phyloP scores from a whole-genome alignment of 257 asterid genomes.

The Cinchona pubescens region DNA sequence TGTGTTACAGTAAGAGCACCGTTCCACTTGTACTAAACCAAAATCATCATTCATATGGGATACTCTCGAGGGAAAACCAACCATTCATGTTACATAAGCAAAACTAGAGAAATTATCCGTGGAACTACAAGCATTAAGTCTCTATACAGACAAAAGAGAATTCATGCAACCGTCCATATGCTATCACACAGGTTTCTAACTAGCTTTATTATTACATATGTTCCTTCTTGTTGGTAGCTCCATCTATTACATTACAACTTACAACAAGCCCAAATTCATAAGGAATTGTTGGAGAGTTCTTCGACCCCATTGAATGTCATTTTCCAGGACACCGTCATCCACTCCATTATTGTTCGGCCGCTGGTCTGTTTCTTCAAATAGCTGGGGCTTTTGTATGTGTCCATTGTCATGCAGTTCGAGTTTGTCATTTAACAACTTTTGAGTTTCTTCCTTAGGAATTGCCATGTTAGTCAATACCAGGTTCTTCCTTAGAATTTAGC shows the following conservation, averaged over 20 bases:
- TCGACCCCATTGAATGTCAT: conserved; percentile 57
- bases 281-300: conserved; percentile 54
- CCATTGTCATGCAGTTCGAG: conserved; percentile 14
- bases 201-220: neutral
- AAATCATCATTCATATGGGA: neutral
- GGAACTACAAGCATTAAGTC: neutral
- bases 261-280: conserved; percentile 41
- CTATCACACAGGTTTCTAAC: neutral
- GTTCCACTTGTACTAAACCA: neutral
- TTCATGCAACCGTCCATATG: neutral
- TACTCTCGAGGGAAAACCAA: neutral
- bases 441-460: conserved; percentile 24
- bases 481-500: conserved; percentile 29
- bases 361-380: conserved; percentile 13
- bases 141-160: neutral
- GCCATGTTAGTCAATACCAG: conserved; percentile 13
- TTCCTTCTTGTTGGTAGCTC: neutral
- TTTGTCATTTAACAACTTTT: conserved; percentile 21
- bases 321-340: conserved; percentile 23
- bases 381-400: conserved; percentile 10
- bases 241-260: neutral
- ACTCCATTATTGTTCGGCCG: neutral
- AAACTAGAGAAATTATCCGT: neutral
- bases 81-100: neutral
- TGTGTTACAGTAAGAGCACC: neutral